These are phyloP conservation scores for Aspergillus chevalieri DNA, from an alignment of 2,329 filamentous ascomycete species.

Conservation along the genomic window DNA sequence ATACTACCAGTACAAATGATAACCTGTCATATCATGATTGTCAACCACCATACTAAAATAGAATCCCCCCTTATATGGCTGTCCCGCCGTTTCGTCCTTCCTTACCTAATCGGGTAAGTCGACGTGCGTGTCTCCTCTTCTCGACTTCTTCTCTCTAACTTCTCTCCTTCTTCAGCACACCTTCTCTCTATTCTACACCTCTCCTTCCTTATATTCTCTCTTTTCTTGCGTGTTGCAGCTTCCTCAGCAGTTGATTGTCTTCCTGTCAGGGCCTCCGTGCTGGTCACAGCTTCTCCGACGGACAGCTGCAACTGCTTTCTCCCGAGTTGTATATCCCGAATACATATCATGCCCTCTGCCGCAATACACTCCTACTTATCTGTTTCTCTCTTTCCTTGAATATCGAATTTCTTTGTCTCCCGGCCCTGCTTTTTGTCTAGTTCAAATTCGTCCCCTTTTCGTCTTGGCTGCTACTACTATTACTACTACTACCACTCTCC, in stretches of 20 bases:
- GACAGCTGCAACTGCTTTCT: not conserved
- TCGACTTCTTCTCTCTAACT: not conserved
- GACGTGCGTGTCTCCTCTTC: not conserved
- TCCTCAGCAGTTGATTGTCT: not conserved
- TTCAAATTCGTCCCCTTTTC: not conserved
- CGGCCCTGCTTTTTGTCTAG: not conserved
- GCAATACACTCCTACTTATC: not conserved
- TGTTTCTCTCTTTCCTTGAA: not conserved
- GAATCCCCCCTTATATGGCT: not conserved
- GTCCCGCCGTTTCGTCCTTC: constrained; percentile 1
- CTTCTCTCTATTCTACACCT: not conserved
- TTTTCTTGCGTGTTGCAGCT: not conserved
- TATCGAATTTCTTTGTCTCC: not conserved
- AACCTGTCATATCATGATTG: too few relatives aligned
- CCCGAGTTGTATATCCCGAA: not conserved
- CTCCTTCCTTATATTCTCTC: not conserved
- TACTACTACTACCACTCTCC: not conserved
- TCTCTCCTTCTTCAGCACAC: not conserved
- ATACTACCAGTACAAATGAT: too few relatives aligned
- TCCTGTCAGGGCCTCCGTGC: not conserved
- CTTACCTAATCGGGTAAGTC: not conserved
- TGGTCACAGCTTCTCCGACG: not conserved
- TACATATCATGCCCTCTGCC: not conserved
- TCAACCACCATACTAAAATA: not conserved
- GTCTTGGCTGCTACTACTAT: not conserved